A percentile compares a stretch with the other conserved stretches of the same genome.
Evolutionary conservation across 768 basidiomycete genomes (phyloP).

Genomic region (Flagelloscypha sp.): DNA sequence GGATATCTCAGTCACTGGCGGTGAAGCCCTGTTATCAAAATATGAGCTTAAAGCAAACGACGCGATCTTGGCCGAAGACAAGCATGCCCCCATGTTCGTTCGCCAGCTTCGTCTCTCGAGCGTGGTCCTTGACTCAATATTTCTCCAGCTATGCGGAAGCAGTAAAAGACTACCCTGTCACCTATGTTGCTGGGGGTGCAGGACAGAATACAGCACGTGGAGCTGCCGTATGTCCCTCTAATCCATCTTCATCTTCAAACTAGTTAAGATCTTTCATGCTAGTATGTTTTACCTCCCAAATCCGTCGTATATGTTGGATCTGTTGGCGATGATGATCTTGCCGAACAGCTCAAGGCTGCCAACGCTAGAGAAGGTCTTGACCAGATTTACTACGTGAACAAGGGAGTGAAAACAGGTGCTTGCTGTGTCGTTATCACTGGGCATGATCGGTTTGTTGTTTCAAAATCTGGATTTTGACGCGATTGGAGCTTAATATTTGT

Average conservation of each 20-base stretch:
- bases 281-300: constrained; percentile 85
- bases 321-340: constrained; percentile 90
- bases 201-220: constrained; percentile 95
- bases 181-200: constrained; percentile 77
- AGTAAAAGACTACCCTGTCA: constrained; percentile 44
- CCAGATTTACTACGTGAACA: constrained; percentile 82
- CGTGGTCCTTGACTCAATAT: constrained; percentile 1
- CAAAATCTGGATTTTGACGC: background rate
- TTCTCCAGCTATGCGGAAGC: constrained; percentile 59
- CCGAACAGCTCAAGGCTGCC: constrained; percentile 78
- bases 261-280: constrained; percentile 7
- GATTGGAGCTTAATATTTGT: constrained; percentile 1
- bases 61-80: constrained; percentile 65
- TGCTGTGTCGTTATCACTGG: constrained; percentile 95
- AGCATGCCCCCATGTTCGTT: constrained; percentile 60
- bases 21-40: constrained; percentile 58
- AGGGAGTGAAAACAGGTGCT: constrained; percentile 86
- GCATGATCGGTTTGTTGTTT: constrained; percentile 66
- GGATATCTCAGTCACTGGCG: constrained; percentile 64
- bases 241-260: constrained; percentile 22
- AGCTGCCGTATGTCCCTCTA: constrained; percentile 66
- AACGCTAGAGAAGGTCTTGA: constrained; percentile 89
- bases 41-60: constrained; percentile 69
- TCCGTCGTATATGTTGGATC: constrained; percentile 93
- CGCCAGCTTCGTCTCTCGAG: background rate